These are phyloP conservation scores for Wickerhamomyces sp. DNA, from an alignment of 1,139 yeast genomes.

Conservation along the genomic window DNA sequence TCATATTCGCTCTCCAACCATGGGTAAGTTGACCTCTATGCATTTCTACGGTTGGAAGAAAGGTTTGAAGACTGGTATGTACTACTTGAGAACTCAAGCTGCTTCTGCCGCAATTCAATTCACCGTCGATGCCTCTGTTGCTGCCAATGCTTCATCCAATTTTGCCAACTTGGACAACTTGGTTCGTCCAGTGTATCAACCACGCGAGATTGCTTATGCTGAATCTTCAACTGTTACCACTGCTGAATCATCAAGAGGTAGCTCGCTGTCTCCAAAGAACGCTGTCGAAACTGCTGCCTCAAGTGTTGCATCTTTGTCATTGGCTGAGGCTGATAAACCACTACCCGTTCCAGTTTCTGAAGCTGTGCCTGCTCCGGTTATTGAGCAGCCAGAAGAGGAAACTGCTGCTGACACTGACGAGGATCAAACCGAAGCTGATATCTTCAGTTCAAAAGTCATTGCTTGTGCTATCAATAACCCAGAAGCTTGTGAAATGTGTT, in stretches of 20 bases:
- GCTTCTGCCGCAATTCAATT: conserved; percentile 93
- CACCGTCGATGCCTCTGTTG: conserved; percentile 25
- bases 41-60: conserved; percentile 97
- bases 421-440: conserved; percentile 49
- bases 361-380: conserved; percentile 14
- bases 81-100: conserved; percentile 91
- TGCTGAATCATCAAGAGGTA: conserved; percentile 23
- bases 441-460: conserved; percentile 86
- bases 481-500: conserved; percentile 98
- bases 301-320: conserved; percentile 26
- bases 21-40: conserved; percentile 94
- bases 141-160: conserved; percentile 45
- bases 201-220: conserved; percentile 28
- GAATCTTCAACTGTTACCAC: conserved; percentile 21
- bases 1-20: conserved; percentile 79
- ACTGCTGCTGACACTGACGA: conserved; percentile 21
- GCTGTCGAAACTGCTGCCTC: conserved; percentile 26
- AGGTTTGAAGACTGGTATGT: conserved; percentile 98
- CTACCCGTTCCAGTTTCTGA: conserved; percentile 22
- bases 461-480: conserved; percentile 98
- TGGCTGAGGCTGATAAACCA: conserved; percentile 24
- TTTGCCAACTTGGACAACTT: conserved; percentile 52
- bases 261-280: conserved; percentile 21
- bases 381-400: conserved; percentile 10
- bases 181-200: conserved; percentile 46